Evolutionary conservation across 495 filamentous ascomycete species (phyloP), one percentile per base, ranked within the genome.

Genomic region (Glonium stellatum): DNA sequence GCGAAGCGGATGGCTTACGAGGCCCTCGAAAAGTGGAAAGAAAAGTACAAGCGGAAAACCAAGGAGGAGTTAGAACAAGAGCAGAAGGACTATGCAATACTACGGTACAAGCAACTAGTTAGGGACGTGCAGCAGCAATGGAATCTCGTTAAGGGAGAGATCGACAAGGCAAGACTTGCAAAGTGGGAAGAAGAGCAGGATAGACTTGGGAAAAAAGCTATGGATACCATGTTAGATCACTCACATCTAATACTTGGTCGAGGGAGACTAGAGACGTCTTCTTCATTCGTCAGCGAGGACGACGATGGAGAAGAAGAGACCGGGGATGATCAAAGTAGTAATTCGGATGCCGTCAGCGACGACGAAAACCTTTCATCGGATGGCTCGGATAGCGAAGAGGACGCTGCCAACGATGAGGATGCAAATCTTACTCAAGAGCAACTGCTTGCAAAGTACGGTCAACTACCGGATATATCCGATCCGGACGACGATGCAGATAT

Each of bases 161-260:
- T 95, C 42, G 88, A 95, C 66, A 80, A 83, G 52, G 76, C 77
- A 37, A 84, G 89, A 4, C 63, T 92, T 35, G 80, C 82, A 48
- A 83, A 84, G 42, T 95, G 89, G 89, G 87, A 95, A 68, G 88
- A 87, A 52, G 86, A 93, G 69, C 86, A 93, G 69, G 87, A 92
- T 68, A 83, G 81, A 21, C 78, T 85, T 61, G 87, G 90, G 56
- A 89, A 91, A 67, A 84, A 89, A 65, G 87, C 87, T 8, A 75
- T 96, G 58, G 89, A 95, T 62, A 82, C 89, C 68, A 89, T 89
- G 21, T 85, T 96, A 50, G 89, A 88, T 63, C 79, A 75, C 6
- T 73, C 60, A 25, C 58, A 68, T 34, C 60, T 66, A 27, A 59
- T 66, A 1, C 59, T 67, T 21, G 64, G 64, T 21, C 57, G 56